Evolutionary conservation across 305 asterid genomes (phyloP).

Genomic region (Solanum aculeatissimum): DNA sequence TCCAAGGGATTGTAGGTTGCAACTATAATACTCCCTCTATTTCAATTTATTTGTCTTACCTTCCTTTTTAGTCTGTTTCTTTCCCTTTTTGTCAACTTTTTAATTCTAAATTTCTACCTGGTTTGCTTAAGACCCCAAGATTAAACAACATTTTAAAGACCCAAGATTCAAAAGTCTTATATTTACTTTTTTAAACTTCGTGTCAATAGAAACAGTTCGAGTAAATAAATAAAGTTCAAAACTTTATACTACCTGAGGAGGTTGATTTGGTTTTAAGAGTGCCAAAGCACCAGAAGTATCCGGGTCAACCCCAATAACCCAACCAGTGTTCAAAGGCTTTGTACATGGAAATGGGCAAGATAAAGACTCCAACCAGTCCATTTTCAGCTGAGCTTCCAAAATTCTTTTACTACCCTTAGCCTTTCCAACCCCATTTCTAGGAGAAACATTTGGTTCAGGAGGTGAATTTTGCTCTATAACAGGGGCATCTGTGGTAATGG

Average conservation of each 20-base stretch:
- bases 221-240: neutral
- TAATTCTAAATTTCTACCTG: too few species aligned
- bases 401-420: slow-evolving; percentile 19
- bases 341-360: slow-evolving; percentile 42
- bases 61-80: too few species aligned
- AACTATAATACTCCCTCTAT: neutral
- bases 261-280: slow-evolving; percentile 53
- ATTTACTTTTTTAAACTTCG: too few species aligned
- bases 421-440: slow-evolving; percentile 14
- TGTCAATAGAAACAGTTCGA: too few species aligned
- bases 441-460: slow-evolving; percentile 23
- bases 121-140: neutral
- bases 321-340: slow-evolving; percentile 25
- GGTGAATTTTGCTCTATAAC: slow-evolving; percentile 2
- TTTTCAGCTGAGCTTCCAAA: slow-evolving; percentile 35
- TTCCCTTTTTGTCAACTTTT: too few species aligned
- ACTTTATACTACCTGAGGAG: slow-evolving; percentile 37
- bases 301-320: slow-evolving; percentile 89
- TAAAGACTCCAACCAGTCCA: slow-evolving; percentile 67
- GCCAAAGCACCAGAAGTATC: slow-evolving; percentile 89
- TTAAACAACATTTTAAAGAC: too few species aligned
- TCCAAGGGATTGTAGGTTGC: neutral
- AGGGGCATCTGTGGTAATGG: slow-evolving; percentile 1
- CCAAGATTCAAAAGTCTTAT: too few species aligned
- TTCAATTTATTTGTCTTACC: too few species aligned